A percentile compares a stretch with the other conserved stretches of the same genome.
Evolutionary conservation across 2,329 filamentous ascomycete species (phyloP).

Genomic region (Hortaea werneckii): DNA sequence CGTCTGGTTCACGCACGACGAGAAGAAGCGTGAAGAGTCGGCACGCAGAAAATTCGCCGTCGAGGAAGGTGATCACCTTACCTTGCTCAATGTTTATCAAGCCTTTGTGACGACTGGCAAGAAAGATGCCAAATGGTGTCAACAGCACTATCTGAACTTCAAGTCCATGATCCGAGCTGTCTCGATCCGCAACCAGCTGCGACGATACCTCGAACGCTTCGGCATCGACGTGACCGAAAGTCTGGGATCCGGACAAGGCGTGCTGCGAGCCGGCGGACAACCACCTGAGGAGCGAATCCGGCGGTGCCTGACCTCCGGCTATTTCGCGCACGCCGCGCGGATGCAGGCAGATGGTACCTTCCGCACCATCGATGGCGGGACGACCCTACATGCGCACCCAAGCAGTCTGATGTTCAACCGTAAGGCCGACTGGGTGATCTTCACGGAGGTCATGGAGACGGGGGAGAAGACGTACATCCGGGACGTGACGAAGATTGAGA

Average conservation of each 20-base stretch:
- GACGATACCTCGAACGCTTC: slow-evolving; percentile 77
- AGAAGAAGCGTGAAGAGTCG: slow-evolving; percentile 63
- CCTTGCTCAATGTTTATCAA: slow-evolving; percentile 86
- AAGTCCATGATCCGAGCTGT: slow-evolving; percentile 73
- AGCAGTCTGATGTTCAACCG: slow-evolving; percentile 92
- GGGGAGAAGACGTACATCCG: slow-evolving; percentile 80
- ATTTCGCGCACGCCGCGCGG: slow-evolving; percentile 83
- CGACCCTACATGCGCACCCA: slow-evolving; percentile 75
- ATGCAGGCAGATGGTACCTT: slow-evolving; percentile 94
- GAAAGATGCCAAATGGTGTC: slow-evolving; percentile 78
- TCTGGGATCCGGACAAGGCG: slow-evolving; percentile 28
- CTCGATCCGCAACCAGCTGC: slow-evolving; percentile 76
- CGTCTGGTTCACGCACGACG: slow-evolving; percentile 73
- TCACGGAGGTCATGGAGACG: slow-evolving; percentile 86
- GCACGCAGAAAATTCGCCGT: slow-evolving; percentile 74
- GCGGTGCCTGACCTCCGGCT: slow-evolving; percentile 77
- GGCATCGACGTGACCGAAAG: slow-evolving; percentile 60
- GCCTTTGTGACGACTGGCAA: slow-evolving; percentile 74
- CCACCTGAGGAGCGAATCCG: slow-evolving; percentile 60
- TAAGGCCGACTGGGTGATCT: slow-evolving; percentile 93
- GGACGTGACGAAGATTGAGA: slow-evolving; percentile 88
- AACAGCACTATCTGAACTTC: slow-evolving; percentile 77
- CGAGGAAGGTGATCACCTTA: slow-evolving; percentile 89
- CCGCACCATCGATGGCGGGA: slow-evolving; percentile 69
- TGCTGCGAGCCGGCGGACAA: slow-evolving; percentile 29